phyloP scores from a whole-genome alignment of 2,329 filamentous ascomycete species.

The Zopfia rhizophila region DNA sequence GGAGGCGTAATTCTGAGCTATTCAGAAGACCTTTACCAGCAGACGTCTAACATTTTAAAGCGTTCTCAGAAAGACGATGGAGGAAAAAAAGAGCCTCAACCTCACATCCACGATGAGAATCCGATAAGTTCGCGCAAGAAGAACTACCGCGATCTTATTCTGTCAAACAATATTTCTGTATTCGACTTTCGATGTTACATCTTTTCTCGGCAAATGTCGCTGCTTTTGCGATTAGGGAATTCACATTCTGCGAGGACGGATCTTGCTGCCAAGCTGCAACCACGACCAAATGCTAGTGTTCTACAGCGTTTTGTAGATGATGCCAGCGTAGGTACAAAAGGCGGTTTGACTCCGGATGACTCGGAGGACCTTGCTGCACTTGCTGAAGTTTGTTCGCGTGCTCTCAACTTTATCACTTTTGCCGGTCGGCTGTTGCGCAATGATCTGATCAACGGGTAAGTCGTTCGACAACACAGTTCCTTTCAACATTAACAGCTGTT shows the following conservation, averaged over 20 bases:
- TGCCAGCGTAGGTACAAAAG: constrained; percentile 39
- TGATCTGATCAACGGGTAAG: constrained; percentile 75
- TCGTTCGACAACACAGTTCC: constrained; percentile 26
- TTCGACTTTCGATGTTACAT: constrained; percentile 97
- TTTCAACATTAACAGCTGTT: constrained; percentile 27
- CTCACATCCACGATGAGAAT: constrained; percentile 42
- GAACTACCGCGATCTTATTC: constrained; percentile 88
- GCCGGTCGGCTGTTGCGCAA: constrained; percentile 81
- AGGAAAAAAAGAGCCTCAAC: constrained; percentile 18
- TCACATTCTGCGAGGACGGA: constrained; percentile 55
- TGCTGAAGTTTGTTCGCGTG: constrained; percentile 86
- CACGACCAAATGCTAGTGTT: constrained; percentile 33
- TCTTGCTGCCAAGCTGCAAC: constrained; percentile 49
- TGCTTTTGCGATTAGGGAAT: constrained; percentile 86
- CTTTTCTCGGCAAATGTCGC: constrained; percentile 85
- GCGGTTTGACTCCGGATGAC: constrained; percentile 58
- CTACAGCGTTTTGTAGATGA: constrained; percentile 45
- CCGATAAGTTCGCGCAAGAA: constrained; percentile 65
- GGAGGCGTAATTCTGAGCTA: constrained; percentile 76
- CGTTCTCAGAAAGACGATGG: constrained; percentile 29
- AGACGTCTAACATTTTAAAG: constrained; percentile 40
- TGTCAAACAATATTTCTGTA: constrained; percentile 93
- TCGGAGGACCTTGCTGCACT: constrained; percentile 80
- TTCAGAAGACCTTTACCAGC: constrained; percentile 77
- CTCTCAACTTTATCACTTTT: constrained; percentile 84